phyloP scores from a whole-genome alignment of 1,284 basidiomycete species.

The Hortiboletus rubellus region DNA sequence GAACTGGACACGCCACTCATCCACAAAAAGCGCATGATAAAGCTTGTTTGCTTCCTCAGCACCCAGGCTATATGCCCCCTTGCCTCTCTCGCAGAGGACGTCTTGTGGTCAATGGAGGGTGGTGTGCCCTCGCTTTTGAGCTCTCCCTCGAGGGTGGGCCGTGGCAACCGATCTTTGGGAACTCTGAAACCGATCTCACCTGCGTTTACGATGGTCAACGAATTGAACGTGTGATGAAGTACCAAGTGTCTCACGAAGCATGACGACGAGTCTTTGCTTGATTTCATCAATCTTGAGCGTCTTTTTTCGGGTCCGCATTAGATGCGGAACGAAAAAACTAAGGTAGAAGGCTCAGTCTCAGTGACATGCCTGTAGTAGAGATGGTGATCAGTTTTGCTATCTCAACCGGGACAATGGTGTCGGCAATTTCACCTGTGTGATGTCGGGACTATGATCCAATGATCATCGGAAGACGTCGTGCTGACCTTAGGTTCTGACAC shows the following conservation, averaged over 20 bases:
- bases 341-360: neutral
- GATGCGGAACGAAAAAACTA: neutral
- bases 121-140: neutral
- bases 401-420: no score
- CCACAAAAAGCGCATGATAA: neutral
- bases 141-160: constrained; percentile 8
- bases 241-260: constrained; percentile 11
- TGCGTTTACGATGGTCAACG: neutral
- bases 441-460: no score
- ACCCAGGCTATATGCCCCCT: neutral
- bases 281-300: constrained; percentile 4
- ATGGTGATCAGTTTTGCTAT: no score
- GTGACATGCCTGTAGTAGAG: no score
- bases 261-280: neutral
- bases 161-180: constrained; percentile 3
- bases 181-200: constrained; percentile 2
- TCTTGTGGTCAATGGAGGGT: constrained; percentile 10
- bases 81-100: neutral
- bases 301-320: neutral
- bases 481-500: neutral
- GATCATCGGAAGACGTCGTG: neutral
- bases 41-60: neutral
- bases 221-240: rapidly evolving
- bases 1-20: neutral
- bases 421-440: neutral